Evolutionary conservation across 345 rosid species (phyloP).

Genomic region (Salix dunnii): DNA sequence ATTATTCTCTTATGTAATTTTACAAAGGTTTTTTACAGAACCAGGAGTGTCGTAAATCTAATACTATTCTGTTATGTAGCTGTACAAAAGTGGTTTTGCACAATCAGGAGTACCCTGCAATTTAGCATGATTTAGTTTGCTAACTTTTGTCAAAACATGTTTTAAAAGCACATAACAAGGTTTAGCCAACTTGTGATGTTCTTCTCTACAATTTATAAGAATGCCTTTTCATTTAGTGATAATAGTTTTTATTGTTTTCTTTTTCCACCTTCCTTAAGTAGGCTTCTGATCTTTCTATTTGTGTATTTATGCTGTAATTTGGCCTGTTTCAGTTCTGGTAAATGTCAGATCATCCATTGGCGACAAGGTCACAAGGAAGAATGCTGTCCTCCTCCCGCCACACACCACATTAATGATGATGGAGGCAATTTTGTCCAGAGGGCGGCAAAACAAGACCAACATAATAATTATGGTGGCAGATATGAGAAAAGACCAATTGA

Average conservation of each 20-base stretch:
- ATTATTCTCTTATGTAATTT: background rate
- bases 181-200: background rate
- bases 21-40: background rate
- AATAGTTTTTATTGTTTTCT: background rate
- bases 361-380: conserved; percentile 94
- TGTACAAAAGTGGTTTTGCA: background rate
- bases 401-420: conserved; percentile 30
- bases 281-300: conserved; percentile 3
- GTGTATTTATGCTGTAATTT: conserved; percentile 17
- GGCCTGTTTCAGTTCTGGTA: conserved; percentile 55
- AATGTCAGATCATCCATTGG: conserved; percentile 94
- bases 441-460: conserved; percentile 28
- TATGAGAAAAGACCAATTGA: conserved; percentile 36
- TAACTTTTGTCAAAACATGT: background rate
- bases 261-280: background rate
- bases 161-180: background rate
- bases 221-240: background rate
- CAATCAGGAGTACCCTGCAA: background rate
- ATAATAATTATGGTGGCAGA: conserved; percentile 8
- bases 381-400: conserved; percentile 50
- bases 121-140: background rate
- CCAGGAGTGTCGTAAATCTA: background rate
- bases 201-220: background rate
- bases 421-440: conserved; percentile 33
- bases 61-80: background rate